Percentiles rank a stretch among this genome's conserved stretches.
phyloP scores from a whole-genome alignment of 805 yeast genomes.

The Suhomyces sp. region DNA sequence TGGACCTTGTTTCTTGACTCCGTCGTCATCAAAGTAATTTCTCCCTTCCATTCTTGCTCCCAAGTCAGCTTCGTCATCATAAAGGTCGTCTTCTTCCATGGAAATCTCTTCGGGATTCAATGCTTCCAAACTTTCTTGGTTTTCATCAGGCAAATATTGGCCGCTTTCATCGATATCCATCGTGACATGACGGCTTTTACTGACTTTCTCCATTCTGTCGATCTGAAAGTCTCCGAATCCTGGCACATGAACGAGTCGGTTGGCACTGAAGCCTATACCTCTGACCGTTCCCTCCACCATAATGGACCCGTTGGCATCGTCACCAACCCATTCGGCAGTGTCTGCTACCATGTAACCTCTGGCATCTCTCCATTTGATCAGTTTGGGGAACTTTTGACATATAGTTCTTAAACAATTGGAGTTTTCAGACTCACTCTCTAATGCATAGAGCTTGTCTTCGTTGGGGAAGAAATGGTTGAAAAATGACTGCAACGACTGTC shows the following conservation, averaged over 20 bases:
- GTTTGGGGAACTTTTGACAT: slow-evolving; percentile 84
- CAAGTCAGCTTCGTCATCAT: slow-evolving; percentile 18
- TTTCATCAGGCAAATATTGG: slow-evolving; percentile 28
- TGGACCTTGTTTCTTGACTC: slow-evolving; percentile 11
- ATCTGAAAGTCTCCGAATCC: slow-evolving; percentile 88
- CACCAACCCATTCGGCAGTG: slow-evolving; percentile 42
- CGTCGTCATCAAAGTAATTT: slow-evolving; percentile 40
- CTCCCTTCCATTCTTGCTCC: slow-evolving; percentile 61
- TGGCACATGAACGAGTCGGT: slow-evolving; percentile 80
- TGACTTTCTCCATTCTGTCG: slow-evolving; percentile 56
- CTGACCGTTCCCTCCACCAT: slow-evolving; percentile 81
- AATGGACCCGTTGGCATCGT: slow-evolving; percentile 35
- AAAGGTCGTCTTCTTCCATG: slow-evolving; percentile 35
- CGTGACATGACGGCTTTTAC: slow-evolving; percentile 15
- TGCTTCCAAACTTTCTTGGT: slow-evolving; percentile 59
- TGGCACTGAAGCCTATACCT: slow-evolving; percentile 77
- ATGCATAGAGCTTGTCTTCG: slow-evolving; percentile 70
- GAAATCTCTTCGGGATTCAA: slow-evolving; percentile 54
- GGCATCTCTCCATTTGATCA: slow-evolving; percentile 88
- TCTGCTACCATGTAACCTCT: slow-evolving; percentile 87
- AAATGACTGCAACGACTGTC: slow-evolving; percentile 42
- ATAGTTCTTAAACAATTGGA: slow-evolving; percentile 66
- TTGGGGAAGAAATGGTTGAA: slow-evolving; percentile 52
- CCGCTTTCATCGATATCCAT: slow-evolving; percentile 22
- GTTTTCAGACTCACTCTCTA: slow-evolving; percentile 70